Base-by-base conservation (phyloP, 2,329 filamentous ascomycete genomes). In the Penicillium digitatum region DNA sequence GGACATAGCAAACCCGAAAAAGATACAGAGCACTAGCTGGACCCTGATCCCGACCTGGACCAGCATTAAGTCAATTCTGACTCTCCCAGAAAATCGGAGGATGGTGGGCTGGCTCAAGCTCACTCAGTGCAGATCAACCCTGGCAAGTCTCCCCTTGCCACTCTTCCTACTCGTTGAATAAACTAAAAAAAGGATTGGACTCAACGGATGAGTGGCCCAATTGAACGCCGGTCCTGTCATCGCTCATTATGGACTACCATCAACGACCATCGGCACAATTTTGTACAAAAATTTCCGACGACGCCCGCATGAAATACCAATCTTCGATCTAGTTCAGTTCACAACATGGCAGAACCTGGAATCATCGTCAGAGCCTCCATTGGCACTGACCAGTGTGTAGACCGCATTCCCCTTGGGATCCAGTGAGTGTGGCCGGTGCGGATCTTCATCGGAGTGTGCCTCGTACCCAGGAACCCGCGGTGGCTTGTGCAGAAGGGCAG, bases 401-500 rank as follows among this genome's bases (percentile, higher is more conserved):
- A 74, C 55, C 63, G 70, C 16, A 70, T 76, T 31, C 71, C 71
- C 3, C 72, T 74, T 44, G 71, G 69, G 3, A 61, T 72, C 4
- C 68, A 71, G 51, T 71, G 68, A 68, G 54, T 62, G 5, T 69
- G 66, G 64, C 64, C 64, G 1, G 22, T 66, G 0, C 64, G 62
- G 7, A 58, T 66, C 14, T 54, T 66, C 3, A 56, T 65, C 14
- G 57, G 58, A 1, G 56, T 61, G 45, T 65, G 62, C 24, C 56
- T 73, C 10, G 71, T 70, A 6, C 65, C 71, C 0, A 69, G 71
- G 49, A 65, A 60, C 9, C 74, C 73, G 4, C 75, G 72, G 69
- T 75, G 72, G 71, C 63, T 72, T n/a, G 65, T 75, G 3, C 71
- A 74, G 12, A 64, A 71, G 32, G 71, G 68, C 16, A 61, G 67